These are phyloP conservation scores for Hortiboletus campestris DNA, from an alignment of 768 basidiomycete genomes.

Conservation along the genomic window DNA sequence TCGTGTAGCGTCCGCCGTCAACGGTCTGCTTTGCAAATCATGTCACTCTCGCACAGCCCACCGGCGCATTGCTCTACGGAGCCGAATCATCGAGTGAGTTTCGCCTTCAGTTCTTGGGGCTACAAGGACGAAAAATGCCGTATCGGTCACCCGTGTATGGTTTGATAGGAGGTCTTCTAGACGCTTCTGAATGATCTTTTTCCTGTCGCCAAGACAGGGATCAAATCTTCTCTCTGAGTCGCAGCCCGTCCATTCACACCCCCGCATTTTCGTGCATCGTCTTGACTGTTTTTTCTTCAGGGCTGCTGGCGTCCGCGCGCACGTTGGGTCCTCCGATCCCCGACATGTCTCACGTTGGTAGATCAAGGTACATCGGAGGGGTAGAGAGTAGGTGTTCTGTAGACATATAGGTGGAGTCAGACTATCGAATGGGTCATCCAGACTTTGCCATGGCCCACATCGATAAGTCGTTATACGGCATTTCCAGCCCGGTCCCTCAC, in stretches of 20 bases:
- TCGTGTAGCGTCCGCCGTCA: too few relatives aligned
- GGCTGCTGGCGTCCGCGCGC: neutral
- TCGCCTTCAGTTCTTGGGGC: neutral
- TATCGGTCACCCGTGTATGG: slow-evolving; percentile 17
- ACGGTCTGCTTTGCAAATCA: neutral
- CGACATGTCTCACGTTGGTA: neutral
- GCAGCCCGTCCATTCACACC: neutral
- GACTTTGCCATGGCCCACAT: neutral
- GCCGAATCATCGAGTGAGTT: slow-evolving; percentile 7
- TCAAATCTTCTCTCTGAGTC: slow-evolving; percentile 36
- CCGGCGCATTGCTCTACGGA: neutral
- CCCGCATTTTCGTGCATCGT: neutral
- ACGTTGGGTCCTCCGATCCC: neutral
- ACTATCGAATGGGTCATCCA: neutral
- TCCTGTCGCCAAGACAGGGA: slow-evolving; percentile 15
- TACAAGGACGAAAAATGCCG: slow-evolving; percentile 21
- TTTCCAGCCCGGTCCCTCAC: neutral
- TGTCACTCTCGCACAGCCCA: neutral
- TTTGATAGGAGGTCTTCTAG: slow-evolving; percentile 27
- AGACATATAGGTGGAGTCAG: neutral
- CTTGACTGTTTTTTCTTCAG: slow-evolving; percentile 14
- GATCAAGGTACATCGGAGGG: neutral
- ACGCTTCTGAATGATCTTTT: slow-evolving; percentile 31
- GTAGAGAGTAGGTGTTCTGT: neutral
- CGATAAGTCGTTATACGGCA: neutral